Evolutionary conservation across 73 alveolate genomes (phyloP), one percentile per base, ranked within the genome.

Genomic region (Tetrahymena borealis): DNA sequence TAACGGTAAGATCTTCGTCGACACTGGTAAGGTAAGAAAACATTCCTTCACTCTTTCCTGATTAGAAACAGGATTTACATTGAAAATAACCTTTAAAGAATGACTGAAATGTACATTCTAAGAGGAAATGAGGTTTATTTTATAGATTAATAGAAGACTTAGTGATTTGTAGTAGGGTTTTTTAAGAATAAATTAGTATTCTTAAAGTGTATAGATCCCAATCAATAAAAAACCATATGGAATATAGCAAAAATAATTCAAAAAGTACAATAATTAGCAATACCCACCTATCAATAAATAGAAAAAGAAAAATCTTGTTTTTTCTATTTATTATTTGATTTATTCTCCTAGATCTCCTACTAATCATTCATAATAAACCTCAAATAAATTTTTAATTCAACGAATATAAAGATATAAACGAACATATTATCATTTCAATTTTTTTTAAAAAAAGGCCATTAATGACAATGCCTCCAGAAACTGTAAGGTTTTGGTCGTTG

Each of bases 401-500:
- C 85, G 0, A 60, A 60, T 60, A 13, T 7, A 3, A 24, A 41
- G 11, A 41, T 18, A 11, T 11, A 0, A 18, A 60, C 31, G n/a
- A 13, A 60, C 10, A 24, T 60, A n/a, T n/a, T n/a, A n/a, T n/a
- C n/a, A n/a, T n/a, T n/a, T n/a, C n/a, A n/a, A n/a, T 4, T 60
- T 60, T 18, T 0, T 60, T 20, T 60, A 15, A 24, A 15, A 60
- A 42, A 90, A 97, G 94, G 99, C 97, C 78, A 93, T 97, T 38
- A 91, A 91, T 39, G 97, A 96, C 93, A 92, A 98, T 94, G 99
- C 99, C 36, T 91, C 95, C 91, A 97, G 97, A 96, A 97, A 96
- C 92, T 93, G 93, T 91, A 98, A 98, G 98, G 97, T 98, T 85
- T 91, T 99, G 90, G 99, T 98, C n/a, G 99, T 99, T 36, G 99